Evolutionary conservation across 495 filamentous ascomycete species (phyloP).

Genomic region (Aspergillus kassunensis): DNA sequence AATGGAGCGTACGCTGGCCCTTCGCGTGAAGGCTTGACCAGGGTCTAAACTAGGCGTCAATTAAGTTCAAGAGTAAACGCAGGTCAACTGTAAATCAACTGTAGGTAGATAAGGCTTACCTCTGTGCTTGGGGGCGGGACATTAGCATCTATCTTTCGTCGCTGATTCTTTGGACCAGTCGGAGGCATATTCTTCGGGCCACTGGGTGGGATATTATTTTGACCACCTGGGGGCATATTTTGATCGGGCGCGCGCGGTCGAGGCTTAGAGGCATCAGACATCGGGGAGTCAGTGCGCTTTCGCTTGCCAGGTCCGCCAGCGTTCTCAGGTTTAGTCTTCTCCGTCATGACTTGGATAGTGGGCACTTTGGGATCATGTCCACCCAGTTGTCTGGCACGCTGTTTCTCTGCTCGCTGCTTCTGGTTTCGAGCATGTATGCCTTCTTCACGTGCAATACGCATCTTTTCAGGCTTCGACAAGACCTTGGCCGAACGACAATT

Average conservation of each 20-base stretch:
- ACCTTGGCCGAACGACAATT: constrained; percentile 30
- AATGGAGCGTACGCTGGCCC: constrained; percentile 28
- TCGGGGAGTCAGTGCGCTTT: constrained; percentile 36
- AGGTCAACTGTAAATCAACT: no score
- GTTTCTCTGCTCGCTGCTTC: constrained; percentile 34
- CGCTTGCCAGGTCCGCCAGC: constrained; percentile 35
- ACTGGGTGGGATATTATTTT: constrained; percentile 16
- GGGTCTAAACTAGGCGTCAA: constrained; percentile 20
- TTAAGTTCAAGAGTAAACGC: not conserved
- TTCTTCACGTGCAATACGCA: constrained; percentile 32
- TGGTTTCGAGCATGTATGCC: constrained; percentile 25
- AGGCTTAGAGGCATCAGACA: constrained; percentile 24
- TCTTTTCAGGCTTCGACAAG: constrained; percentile 35
- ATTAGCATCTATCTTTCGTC: constrained; percentile 27
- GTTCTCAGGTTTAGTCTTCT: constrained; percentile 7
- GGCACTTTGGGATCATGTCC: constrained; percentile 48
- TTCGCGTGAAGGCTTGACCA: constrained; percentile 40
- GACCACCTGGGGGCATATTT: constrained; percentile 19
- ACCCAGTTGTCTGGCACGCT: constrained; percentile 40
- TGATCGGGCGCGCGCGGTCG: constrained; percentile 23
- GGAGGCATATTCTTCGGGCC: constrained; percentile 20
- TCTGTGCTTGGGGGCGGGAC: constrained; percentile 19
- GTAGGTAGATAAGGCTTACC: constrained; percentile 25
- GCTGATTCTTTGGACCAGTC: constrained; percentile 22
- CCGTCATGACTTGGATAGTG: constrained; percentile 32